A percentile compares a stretch with the other conserved stretches of the same genome.
Conservation (phyloP, 192 early-diverging fungal genomes). For the Rhizophlyctis rosea region DNA sequence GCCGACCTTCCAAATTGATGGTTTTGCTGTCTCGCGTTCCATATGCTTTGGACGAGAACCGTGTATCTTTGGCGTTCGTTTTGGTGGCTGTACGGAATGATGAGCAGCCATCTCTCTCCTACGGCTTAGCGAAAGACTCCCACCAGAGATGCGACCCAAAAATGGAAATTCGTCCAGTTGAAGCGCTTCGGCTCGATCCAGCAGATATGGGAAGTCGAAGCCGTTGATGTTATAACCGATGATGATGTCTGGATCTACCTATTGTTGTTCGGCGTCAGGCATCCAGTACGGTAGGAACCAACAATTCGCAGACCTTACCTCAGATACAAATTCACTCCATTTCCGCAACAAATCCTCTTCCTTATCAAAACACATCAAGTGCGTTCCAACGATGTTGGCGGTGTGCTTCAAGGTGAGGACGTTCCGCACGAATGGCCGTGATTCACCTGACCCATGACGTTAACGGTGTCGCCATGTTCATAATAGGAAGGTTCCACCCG, state of each 20-base stretch:
- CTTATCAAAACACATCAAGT: slow-evolving; percentile 73
- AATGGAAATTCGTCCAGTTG: slow-evolving; percentile 75
- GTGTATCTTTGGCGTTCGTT: slow-evolving; percentile 74
- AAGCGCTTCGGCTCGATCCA: slow-evolving; percentile 83
- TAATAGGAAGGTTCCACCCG: neutral
- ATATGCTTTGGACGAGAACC: slow-evolving; percentile 89
- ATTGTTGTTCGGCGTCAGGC: no score
- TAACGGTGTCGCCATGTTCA: neutral
- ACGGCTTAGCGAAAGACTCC: neutral
- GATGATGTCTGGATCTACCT: slow-evolving; percentile 88
- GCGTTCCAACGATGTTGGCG: slow-evolving; percentile 87
- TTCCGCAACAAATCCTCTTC: slow-evolving; percentile 74
- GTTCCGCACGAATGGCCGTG: slow-evolving; percentile 87
- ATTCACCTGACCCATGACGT: slow-evolving; percentile 56
- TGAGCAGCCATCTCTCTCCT: slow-evolving; percentile 9
- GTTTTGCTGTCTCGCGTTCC: slow-evolving; percentile 89
- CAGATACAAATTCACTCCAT: slow-evolving; percentile 86
- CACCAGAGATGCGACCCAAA: slow-evolving; percentile 69
- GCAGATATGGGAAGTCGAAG: slow-evolving; percentile 94
- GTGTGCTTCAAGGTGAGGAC: slow-evolving; percentile 91
- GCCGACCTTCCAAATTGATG: slow-evolving; percentile 83
- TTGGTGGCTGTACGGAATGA: slow-evolving; percentile 30
- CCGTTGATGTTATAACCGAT: slow-evolving; percentile 97
- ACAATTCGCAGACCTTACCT: slow-evolving; percentile 32
- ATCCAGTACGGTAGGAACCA: no score